These are phyloP conservation scores for Lineolata rhizophorae DNA, from an alignment of 495 filamentous ascomycete genomes.

Conservation along the genomic window DNA sequence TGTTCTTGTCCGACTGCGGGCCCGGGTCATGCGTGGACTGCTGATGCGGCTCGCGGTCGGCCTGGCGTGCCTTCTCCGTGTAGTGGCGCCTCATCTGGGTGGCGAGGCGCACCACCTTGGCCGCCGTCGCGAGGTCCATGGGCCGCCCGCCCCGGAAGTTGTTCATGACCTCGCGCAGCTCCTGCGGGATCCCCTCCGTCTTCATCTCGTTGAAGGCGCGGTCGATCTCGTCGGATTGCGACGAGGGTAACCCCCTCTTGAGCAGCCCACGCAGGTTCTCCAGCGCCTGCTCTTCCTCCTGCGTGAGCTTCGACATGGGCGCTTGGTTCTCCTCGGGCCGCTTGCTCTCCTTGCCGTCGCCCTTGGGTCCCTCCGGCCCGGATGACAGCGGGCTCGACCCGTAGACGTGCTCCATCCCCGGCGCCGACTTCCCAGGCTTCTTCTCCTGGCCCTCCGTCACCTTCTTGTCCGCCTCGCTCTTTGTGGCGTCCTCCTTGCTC, in stretches of 20 bases:
- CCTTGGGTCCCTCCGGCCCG: no score
- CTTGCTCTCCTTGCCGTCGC: no score
- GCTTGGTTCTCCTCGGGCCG: no score
- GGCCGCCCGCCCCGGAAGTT: constrained; percentile 18
- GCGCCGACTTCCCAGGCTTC: constrained; percentile 13
- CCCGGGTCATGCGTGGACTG: constrained; percentile 18
- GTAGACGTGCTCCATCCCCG: constrained; percentile 18
- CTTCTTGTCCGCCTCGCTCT: constrained; percentile 15
- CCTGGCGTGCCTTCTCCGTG: background rate
- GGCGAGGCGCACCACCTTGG: constrained; percentile 27
- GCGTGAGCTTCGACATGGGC: no score
- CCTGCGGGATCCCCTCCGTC: constrained; percentile 26
- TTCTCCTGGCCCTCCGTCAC: constrained; percentile 10
- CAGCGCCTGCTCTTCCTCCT: constrained; percentile 20
- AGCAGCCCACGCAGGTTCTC: constrained; percentile 21
- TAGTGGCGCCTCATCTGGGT: constrained; percentile 19
- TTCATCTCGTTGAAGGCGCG: constrained; percentile 24
- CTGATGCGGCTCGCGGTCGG: constrained; percentile 13
- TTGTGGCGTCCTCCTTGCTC: background rate
- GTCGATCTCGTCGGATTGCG: constrained; percentile 19
- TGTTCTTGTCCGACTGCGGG: constrained; percentile 13
- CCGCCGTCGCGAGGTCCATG: constrained; percentile 25
- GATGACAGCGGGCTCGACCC: no score
- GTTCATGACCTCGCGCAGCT: constrained; percentile 27
- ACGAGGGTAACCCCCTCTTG: constrained; percentile 25